Evolutionary conservation across 2,329 filamentous ascomycete genomes (phyloP).

Genomic region (Talaromyces sp.): DNA sequence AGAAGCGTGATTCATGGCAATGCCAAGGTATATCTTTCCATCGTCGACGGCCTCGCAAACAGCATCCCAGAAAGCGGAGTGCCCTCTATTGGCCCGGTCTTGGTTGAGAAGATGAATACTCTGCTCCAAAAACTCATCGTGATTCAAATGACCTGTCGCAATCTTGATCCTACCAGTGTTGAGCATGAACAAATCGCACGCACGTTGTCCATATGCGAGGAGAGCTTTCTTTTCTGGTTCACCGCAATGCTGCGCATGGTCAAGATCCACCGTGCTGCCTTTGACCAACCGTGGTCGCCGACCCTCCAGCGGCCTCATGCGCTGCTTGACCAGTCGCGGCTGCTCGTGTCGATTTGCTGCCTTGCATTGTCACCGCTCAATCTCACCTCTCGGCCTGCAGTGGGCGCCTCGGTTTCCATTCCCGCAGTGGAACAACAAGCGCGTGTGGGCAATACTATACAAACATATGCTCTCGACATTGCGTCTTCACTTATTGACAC

Average conservation of each 20-base stretch:
- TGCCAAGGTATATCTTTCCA: slow-evolving; percentile 32
- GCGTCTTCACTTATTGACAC: slow-evolving; percentile 40
- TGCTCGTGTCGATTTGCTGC: slow-evolving; percentile 35
- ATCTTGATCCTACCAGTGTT: slow-evolving; percentile 13
- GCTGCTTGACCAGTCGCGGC: slow-evolving; percentile 30
- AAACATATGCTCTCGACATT: slow-evolving; percentile 40
- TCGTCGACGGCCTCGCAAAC: slow-evolving; percentile 34
- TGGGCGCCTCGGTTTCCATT: slow-evolving; percentile 22
- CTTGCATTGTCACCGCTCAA: slow-evolving; percentile 34
- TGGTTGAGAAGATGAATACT: slow-evolving; percentile 37
- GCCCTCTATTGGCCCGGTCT: slow-evolving; percentile 24
- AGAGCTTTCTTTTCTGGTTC: slow-evolving; percentile 34
- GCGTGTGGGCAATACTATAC: slow-evolving; percentile 29
- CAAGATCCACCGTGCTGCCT: slow-evolving; percentile 34
- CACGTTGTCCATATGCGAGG: slow-evolving; percentile 23
- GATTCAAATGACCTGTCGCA: slow-evolving; percentile 22
- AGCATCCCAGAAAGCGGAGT: slow-evolving; percentile 32
- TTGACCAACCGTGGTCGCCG: slow-evolving; percentile 21
- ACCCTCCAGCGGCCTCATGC: slow-evolving; percentile 17
- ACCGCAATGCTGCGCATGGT: slow-evolving; percentile 37
- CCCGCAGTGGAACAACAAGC: slow-evolving; percentile 19
- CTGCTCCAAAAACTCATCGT: slow-evolving; percentile 33
- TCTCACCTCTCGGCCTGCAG: slow-evolving; percentile 24
- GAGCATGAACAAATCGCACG: slow-evolving; percentile 13
- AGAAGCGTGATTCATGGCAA: slow-evolving; percentile 22